Evolutionary conservation across 1,284 basidiomycete species (phyloP).

Genomic region (Leccinum pachyderme): DNA sequence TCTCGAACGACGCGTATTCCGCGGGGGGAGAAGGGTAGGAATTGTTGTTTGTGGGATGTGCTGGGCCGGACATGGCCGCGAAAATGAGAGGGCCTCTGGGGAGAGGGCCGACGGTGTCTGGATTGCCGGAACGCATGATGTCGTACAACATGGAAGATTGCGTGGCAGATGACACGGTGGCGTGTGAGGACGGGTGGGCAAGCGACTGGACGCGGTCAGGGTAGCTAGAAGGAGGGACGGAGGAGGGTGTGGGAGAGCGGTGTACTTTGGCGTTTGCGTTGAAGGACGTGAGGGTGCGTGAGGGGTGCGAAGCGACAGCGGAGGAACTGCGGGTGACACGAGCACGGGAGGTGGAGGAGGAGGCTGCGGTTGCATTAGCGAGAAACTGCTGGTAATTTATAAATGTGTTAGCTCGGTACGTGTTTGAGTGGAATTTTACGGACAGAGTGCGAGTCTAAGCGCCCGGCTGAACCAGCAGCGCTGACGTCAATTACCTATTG

Average conservation of each 20-base stretch:
- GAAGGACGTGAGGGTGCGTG: slow-evolving; percentile 13
- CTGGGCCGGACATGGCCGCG: slow-evolving; percentile 30
- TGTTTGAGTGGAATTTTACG: background rate
- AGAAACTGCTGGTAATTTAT: slow-evolving; percentile 19
- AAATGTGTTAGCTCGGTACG: slow-evolving; percentile 17
- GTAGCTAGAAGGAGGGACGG: slow-evolving; percentile 25
- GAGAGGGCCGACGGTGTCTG: slow-evolving; percentile 11
- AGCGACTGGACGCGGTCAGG: slow-evolving; percentile 11
- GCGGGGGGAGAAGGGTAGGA: slow-evolving; percentile 32
- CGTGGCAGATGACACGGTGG: slow-evolving; percentile 6
- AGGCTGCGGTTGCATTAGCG: slow-evolving; percentile 4
- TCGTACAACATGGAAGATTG: slow-evolving; percentile 21
- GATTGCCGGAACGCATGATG: slow-evolving; percentile 23
- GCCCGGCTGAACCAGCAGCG: slow-evolving; percentile 6
- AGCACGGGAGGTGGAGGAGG: background rate
- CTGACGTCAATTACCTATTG: slow-evolving; percentile 32
- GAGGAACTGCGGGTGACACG: slow-evolving; percentile 1
- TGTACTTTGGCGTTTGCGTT: background rate
- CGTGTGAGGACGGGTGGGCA: slow-evolving; percentile 10
- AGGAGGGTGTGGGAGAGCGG: slow-evolving; percentile 4
- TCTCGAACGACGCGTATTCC: slow-evolving; percentile 18
- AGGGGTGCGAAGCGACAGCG: background rate
- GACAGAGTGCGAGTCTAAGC: slow-evolving; percentile 18
- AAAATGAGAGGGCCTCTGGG: slow-evolving; percentile 43
- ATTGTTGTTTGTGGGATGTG: background rate